Evolutionary conservation across 2,329 filamentous ascomycete genomes (phyloP).

Genomic region (Xylariales sp.): DNA sequence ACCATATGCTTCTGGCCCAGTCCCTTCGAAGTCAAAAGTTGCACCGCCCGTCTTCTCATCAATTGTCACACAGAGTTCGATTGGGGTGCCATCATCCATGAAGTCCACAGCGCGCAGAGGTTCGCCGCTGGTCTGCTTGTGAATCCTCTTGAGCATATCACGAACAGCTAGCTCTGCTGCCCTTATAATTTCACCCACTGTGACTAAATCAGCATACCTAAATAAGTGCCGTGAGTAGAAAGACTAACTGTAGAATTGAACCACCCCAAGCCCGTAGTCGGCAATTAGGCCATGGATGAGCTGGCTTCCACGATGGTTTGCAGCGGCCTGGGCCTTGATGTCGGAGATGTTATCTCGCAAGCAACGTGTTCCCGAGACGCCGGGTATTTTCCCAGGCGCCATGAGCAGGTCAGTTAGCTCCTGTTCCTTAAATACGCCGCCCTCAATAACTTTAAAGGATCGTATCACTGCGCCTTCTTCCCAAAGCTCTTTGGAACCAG

Average conservation of each 20-base stretch:
- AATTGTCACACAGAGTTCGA: conserved; percentile 70
- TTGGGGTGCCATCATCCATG: conserved; percentile 84
- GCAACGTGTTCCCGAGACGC: conserved; percentile 74
- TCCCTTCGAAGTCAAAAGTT: conserved; percentile 41
- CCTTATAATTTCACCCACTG: conserved; percentile 69
- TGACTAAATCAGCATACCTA: neutral
- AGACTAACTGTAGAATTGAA: conserved; percentile 50
- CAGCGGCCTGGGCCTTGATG: conserved; percentile 80
- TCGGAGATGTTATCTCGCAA: conserved; percentile 82
- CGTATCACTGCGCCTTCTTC: conserved; percentile 63
- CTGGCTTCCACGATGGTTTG: conserved; percentile 79
- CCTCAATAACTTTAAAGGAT: conserved; percentile 67
- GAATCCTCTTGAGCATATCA: conserved; percentile 67
- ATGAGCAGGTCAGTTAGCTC: conserved; percentile 67
- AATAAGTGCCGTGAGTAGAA: no score
- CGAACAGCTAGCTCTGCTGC: conserved; percentile 76
- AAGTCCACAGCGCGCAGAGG: conserved; percentile 73
- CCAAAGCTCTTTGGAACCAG: conserved; percentile 61
- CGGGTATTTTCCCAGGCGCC: conserved; percentile 69
- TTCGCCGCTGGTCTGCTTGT: conserved; percentile 61
- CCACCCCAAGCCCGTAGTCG: conserved; percentile 67
- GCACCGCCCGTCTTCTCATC: conserved; percentile 70
- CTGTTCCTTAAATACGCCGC: conserved; percentile 74
- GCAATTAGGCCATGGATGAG: conserved; percentile 66
- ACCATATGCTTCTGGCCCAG: conserved; percentile 27